Conservation (phyloP, 371 early-diverging fungal genomes). For the Blastocladiella emersonii region DNA sequence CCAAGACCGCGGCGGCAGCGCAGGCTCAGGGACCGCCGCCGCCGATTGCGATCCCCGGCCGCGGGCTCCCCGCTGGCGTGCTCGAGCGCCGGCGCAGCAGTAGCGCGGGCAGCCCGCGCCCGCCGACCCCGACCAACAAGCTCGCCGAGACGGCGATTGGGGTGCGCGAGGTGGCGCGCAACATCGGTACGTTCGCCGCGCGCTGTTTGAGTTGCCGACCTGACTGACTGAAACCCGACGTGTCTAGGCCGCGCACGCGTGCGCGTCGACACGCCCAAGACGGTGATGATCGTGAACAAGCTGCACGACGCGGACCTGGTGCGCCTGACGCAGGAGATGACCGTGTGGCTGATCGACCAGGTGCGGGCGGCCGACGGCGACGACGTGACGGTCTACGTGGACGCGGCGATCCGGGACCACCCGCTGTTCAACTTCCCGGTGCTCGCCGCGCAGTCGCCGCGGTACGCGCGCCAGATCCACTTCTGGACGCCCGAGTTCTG, state of each 20-base stretch:
- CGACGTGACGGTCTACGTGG: constrained; percentile 29
- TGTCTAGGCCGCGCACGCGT: constrained; percentile 28
- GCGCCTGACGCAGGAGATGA: constrained; percentile 59
- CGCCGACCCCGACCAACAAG: constrained; percentile 31
- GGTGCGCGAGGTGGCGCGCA: constrained; percentile 51
- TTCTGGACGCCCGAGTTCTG: constrained; percentile 68
- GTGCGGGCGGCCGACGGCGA: background rate
- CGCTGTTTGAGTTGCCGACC: too few relatives aligned
- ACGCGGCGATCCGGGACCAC: constrained; percentile 36
- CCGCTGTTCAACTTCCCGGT: constrained; percentile 38
- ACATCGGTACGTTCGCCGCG: constrained; percentile 33
- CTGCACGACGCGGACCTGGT: constrained; percentile 64
- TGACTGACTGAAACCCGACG: too few relatives aligned
- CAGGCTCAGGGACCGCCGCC: too few relatives aligned
- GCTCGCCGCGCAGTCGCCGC: constrained; percentile 25
- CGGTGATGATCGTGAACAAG: constrained; percentile 81
- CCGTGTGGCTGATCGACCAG: constrained; percentile 54
- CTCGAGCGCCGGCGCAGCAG: too few relatives aligned
- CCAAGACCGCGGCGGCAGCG: too few relatives aligned
- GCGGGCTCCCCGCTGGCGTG: too few relatives aligned
- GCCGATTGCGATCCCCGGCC: too few relatives aligned
- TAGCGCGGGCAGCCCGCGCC: too few relatives aligned
- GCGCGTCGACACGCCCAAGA: constrained; percentile 48
- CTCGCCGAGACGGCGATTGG: constrained; percentile 54
- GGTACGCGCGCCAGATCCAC: constrained; percentile 30